Evolutionary conservation across 306 rosid genomes (phyloP).

Genomic region (Trifolium subterraneum): DNA sequence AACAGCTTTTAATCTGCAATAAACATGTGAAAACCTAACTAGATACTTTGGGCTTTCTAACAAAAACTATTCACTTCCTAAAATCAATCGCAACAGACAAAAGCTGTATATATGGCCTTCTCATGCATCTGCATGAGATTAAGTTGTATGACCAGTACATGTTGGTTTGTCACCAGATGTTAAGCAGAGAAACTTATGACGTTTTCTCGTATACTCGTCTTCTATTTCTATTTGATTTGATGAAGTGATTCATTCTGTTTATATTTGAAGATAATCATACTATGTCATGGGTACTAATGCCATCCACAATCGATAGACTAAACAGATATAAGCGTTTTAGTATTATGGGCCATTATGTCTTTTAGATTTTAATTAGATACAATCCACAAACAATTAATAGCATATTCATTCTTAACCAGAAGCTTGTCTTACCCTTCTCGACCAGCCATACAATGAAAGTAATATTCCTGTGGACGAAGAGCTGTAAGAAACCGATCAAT

Average conservation of each 20-base stretch:
- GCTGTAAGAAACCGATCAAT: conserved; percentile 95
- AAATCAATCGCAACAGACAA: neutral
- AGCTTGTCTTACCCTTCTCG: conserved; percentile 85
- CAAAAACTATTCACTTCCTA: neutral
- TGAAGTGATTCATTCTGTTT: neutral
- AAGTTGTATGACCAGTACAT: neutral
- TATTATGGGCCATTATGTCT: conserved; percentile 11
- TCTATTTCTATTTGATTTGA: neutral
- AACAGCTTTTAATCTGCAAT: neutral
- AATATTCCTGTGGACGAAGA: conserved; percentile 92
- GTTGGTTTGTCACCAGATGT: neutral
- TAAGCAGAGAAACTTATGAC: neutral
- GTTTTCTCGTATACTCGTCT: neutral
- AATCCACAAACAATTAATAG: neutral
- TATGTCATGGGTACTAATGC: neutral
- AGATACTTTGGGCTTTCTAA: neutral
- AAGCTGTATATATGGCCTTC: neutral
- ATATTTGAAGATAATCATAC: neutral
- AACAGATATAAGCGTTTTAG: neutral
- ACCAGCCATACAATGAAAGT: conserved; percentile 99
- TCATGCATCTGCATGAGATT: conserved; percentile 1
- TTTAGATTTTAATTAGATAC: conserved; percentile 1
- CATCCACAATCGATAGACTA: neutral
- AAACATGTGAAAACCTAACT: neutral
- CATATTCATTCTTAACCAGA: conserved; percentile 10